Base-by-base conservation (phyloP, 805 yeast genomes). In the Pichia manshurica region DNA sequence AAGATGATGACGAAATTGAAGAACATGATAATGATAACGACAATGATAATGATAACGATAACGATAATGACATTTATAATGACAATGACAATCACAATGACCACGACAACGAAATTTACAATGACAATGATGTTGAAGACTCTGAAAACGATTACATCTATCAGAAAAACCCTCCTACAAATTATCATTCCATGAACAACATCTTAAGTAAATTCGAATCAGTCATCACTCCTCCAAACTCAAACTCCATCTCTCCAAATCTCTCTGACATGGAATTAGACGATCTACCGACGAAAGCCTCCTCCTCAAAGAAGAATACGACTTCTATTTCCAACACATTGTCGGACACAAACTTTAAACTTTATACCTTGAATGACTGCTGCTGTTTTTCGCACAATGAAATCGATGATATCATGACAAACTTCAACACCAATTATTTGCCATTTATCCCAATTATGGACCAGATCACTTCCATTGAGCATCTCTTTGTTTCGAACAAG, bases 361-460 rank as follows among this genome's bases (percentile, higher is more conserved):
- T 35, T 9, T 58, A 50, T 39, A 16, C 21, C 13, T 31, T 53
- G 20, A 49, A 50, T 12, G 34, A 44, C 32, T 39, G 44, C 3
- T 49, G 53, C 17, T 36, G 34, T 15, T 51, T 48, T 23, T 31
- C 53, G 4, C 32, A 25, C 5, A 25, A 39, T 19, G 56, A 59
- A 37, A 49, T 62, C 3, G 37, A 44, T 15, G 32, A 39, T 5
- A 28, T 50, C 6, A 42, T 61, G 16, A 28, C 39, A 7, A 41
- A 44, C 8, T 64, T 64, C 51, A 63, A 61, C 45, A 3, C 28
- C 1, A 45, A 48, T 12, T 53, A 54, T 38, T 50, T 62, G 6
- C 55, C 50, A 6, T 51, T 44, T 28, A 46, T 57, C 2, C 68
- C 67, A 15, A 57, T 63, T 22, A 51, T 64, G 55, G 50, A 52